These are phyloP conservation scores for Tulasnella sp. DNA, from an alignment of 768 basidiomycete species.

Conservation along the genomic window DNA sequence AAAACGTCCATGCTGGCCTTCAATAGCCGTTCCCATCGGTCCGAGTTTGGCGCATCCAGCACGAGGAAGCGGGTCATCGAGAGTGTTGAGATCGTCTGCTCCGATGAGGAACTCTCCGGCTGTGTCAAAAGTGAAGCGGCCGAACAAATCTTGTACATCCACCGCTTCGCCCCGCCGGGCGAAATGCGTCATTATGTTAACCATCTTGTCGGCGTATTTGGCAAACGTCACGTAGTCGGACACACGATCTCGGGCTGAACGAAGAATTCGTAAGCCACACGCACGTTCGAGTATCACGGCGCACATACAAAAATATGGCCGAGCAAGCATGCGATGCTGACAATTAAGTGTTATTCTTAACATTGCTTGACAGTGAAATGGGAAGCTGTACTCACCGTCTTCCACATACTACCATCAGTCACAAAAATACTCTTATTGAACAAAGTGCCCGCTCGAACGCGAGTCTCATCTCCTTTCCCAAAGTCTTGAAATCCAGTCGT, in stretches of 20 bases:
- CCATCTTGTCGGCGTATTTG: conserved; percentile 16
- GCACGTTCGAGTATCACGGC: background rate
- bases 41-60: background rate
- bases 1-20: background rate
- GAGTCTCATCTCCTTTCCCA: conserved; percentile 18
- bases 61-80: background rate
- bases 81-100: conserved; percentile 7
- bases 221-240: conserved; percentile 17
- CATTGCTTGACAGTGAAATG: background rate
- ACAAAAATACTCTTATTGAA: conserved; percentile 28
- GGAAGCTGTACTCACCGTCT: conserved; percentile 19
- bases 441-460: conserved; percentile 22
- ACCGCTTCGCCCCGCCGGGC: conserved; percentile 20
- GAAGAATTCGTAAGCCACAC: conserved; percentile 2
- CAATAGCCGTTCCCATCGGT: background rate
- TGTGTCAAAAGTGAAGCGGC: conserved; percentile 15
- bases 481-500: conserved; percentile 14
- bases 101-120: conserved; percentile 16
- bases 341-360: background rate
- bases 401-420: conserved; percentile 24
- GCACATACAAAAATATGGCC: conserved; percentile 24
- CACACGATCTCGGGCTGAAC: conserved; percentile 18
- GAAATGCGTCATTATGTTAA: conserved; percentile 20
- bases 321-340: conserved; percentile 23
- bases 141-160: conserved; percentile 15